These are phyloP conservation scores for Volutella citrinella DNA, from an alignment of 2,329 filamentous ascomycete genomes.

Conservation along the genomic window DNA sequence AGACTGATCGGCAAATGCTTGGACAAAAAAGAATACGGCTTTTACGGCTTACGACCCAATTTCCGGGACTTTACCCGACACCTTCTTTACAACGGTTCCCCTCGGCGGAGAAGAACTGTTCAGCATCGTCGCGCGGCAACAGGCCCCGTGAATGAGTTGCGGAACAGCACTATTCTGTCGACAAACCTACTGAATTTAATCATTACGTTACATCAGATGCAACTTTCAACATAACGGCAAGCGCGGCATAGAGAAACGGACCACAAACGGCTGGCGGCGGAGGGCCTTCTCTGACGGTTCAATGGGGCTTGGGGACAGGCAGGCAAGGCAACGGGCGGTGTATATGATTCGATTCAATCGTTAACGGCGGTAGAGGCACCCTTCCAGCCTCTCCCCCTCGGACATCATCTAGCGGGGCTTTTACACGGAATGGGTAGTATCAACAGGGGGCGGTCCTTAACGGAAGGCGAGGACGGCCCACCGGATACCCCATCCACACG, in stretches of 20 bases:
- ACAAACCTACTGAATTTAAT: slow-evolving; percentile 14
- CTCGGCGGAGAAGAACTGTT: too few relatives aligned
- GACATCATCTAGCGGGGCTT: slow-evolving; percentile 14
- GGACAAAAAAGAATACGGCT: too few relatives aligned
- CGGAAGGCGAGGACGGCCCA: slow-evolving; percentile 23
- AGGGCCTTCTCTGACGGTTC: too few relatives aligned
- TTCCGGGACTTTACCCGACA: too few relatives aligned
- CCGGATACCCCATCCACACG: slow-evolving; percentile 26
- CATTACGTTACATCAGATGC: slow-evolving; percentile 16
- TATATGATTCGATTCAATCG: slow-evolving; percentile 29
- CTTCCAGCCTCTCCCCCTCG: slow-evolving; percentile 10
- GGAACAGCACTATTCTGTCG: too few relatives aligned
- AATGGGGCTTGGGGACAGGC: slow-evolving; percentile 14
- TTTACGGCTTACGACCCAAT: not conserved
- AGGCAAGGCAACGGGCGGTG: slow-evolving; percentile 22
- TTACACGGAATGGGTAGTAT: slow-evolving; percentile 17
- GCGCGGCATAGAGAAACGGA: slow-evolving; percentile 27
- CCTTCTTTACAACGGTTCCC: too few relatives aligned
- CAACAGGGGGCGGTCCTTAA: slow-evolving; percentile 12
- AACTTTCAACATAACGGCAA: slow-evolving; percentile 23
- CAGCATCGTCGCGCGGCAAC: too few relatives aligned
- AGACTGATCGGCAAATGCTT: slow-evolving; percentile 39
- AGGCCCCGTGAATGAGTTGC: too few relatives aligned
- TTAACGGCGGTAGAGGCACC: slow-evolving; percentile 21
- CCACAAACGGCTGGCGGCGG: slow-evolving; percentile 21